Evolutionary conservation across 2,329 filamentous ascomycete genomes (phyloP).

Genomic region (Ophiostoma angusticollis): DNA sequence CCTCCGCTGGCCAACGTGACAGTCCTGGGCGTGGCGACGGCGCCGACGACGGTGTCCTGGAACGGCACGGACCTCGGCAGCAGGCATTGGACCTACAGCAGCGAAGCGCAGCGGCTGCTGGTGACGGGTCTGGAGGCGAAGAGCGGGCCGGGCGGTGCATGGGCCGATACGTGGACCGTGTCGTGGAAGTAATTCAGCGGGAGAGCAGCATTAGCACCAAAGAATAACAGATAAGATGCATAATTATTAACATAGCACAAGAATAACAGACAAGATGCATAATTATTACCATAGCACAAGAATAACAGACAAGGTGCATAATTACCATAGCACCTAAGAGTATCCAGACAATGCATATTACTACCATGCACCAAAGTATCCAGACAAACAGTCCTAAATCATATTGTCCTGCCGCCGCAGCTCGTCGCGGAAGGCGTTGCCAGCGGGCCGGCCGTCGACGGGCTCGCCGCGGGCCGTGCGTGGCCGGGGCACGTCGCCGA

Average conservation of each 20-base stretch:
- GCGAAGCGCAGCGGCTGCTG: constrained; percentile 32
- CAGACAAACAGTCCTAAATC: not conserved
- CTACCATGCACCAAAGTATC: too few species aligned
- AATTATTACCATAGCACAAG: too few species aligned
- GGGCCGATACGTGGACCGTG: constrained; percentile 42
- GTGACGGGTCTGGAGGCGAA: constrained; percentile 37
- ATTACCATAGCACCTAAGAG: too few species aligned
- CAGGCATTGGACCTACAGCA: constrained; percentile 35
- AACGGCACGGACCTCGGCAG: constrained; percentile 33
- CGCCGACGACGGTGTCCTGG: constrained; percentile 33
- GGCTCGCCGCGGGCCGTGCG: constrained; percentile 13
- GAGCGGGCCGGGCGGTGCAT: constrained; percentile 42
- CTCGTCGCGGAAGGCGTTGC: constrained; percentile 38
- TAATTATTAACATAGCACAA: too few species aligned
- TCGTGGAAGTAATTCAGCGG: constrained; percentile 36
- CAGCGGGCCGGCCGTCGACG: constrained; percentile 10
- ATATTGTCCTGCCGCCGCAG: constrained; percentile 31
- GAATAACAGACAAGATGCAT: too few species aligned
- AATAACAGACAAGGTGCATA: too few species aligned
- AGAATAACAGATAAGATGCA: too few species aligned
- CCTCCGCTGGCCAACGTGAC: constrained; percentile 46
- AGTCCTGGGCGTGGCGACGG: constrained; percentile 39
- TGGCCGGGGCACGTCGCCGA: constrained; percentile 22
- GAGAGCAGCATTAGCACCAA: too few species aligned
- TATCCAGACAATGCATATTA: too few species aligned